Evolutionary conservation across 176 grass and related monocot species (phyloP).

Genomic region (Elaeis guineensis): DNA sequence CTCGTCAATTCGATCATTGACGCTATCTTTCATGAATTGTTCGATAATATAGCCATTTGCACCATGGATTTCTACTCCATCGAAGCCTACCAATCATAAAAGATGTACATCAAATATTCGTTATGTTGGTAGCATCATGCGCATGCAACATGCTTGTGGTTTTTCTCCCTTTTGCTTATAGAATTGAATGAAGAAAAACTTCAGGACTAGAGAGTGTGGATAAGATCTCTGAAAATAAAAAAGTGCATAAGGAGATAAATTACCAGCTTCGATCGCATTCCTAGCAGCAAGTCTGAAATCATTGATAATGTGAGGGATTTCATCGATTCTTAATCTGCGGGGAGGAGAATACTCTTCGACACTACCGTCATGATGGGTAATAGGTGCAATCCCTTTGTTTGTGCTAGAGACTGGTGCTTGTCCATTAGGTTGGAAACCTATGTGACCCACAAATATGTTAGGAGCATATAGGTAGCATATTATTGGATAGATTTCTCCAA

Average conservation of each 20-base stretch:
- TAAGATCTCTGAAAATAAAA: no score
- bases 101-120: no score
- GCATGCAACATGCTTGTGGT: no score
- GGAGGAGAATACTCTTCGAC: conserved; percentile 25
- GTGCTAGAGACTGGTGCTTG: conserved; percentile 55
- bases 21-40: conserved; percentile 45
- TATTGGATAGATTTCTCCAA: no score
- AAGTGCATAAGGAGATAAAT: neutral
- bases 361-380: conserved; percentile 26
- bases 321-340: conserved; percentile 30
- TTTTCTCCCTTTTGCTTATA: no score
- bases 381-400: conserved; percentile 32
- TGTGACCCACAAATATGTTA: no score
- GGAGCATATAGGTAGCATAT: no score
- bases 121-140: neutral
- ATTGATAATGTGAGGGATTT: conserved; percentile 43
- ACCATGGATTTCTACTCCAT: conserved; percentile 56
- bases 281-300: conserved; percentile 52
- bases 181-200: no score
- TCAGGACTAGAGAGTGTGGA: no score
- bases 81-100: conserved; percentile 29
- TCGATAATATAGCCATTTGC: conserved; percentile 44
- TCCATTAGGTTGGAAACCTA: conserved; percentile 52
- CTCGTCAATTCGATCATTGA: conserved; percentile 32
- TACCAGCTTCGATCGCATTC: conserved; percentile 63